Evolutionary conservation across 176 grass and related monocot species (phyloP).

Genomic region (Ampelocalamus luodianensis): DNA sequence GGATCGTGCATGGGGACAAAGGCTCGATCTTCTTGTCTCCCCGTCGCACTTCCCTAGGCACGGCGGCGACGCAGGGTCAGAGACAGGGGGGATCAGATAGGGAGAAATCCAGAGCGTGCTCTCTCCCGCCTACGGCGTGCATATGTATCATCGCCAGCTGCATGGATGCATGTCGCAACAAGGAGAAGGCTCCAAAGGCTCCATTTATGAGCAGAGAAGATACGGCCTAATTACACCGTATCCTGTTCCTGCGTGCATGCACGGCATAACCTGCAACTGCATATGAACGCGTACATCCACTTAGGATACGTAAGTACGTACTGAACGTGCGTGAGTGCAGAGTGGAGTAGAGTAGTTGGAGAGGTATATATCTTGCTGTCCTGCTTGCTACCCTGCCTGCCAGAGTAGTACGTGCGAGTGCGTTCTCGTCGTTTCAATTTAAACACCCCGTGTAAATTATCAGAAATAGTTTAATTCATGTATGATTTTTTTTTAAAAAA

Average conservation of each 20-base stretch:
- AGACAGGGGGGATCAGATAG: neutral
- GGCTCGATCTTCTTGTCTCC: constrained; percentile 68
- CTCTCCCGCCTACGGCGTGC: neutral
- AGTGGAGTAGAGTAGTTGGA: neutral
- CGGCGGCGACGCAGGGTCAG: neutral
- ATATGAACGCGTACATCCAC: neutral
- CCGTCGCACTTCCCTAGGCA: constrained; percentile 54
- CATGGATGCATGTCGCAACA: constrained; percentile 56
- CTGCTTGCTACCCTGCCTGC: neutral
- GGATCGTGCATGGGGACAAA: constrained; percentile 57
- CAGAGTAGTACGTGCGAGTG: neutral
- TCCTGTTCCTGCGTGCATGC: constrained; percentile 1
- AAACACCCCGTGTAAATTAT: neutral
- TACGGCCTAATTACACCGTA: neutral
- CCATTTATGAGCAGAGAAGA: constrained; percentile 55
- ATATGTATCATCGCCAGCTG: neutral
- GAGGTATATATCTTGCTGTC: constrained; percentile 32
- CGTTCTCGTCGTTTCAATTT: neutral
- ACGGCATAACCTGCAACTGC: neutral
- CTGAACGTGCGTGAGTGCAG: neutral
- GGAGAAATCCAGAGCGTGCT: neutral
- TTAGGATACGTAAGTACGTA: neutral
- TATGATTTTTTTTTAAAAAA: too few relatives aligned
- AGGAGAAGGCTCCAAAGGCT: constrained; percentile 64
- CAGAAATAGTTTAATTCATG: too few relatives aligned